phyloP scores from a whole-genome alignment of 805 yeast species.

The Yamadazyma endophytica region DNA sequence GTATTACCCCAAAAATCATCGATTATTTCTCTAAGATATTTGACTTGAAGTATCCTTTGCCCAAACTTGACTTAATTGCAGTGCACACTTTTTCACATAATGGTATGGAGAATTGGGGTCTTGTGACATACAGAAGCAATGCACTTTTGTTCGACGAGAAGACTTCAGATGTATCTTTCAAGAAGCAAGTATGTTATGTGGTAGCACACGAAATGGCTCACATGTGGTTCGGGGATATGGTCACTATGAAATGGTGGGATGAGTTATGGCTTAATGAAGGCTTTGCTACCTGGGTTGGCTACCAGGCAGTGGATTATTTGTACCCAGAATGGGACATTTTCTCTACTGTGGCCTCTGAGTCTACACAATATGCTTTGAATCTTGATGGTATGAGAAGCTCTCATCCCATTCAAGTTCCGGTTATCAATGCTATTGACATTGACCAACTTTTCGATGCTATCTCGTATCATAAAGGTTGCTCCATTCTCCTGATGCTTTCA shows the following conservation, averaged over 20 bases:
- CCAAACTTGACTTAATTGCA: conserved; percentile 76
- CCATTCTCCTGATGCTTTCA: conserved; percentile 73
- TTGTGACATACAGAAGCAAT: conserved; percentile 63
- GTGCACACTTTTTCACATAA: conserved; percentile 78
- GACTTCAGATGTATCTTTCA: conserved; percentile 46
- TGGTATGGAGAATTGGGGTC: conserved; percentile 92
- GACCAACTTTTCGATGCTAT: conserved; percentile 81
- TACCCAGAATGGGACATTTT: conserved; percentile 83
- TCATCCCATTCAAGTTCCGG: conserved; percentile 81
- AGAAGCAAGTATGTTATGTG: conserved; percentile 75
- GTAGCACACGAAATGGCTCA: conserved; percentile 86
- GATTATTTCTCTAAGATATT: conserved; percentile 47
- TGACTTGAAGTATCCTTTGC: conserved; percentile 63
- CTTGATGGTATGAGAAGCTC: conserved; percentile 59
- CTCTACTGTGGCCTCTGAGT: conserved; percentile 47
- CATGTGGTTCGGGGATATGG: conserved; percentile 89
- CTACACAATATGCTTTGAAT: conserved; percentile 48
- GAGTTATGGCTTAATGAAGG: conserved; percentile 88
- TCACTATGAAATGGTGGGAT: conserved; percentile 92
- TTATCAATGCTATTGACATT: conserved; percentile 72
- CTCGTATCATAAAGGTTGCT: conserved; percentile 78
- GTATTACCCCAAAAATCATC: conserved; percentile 45
- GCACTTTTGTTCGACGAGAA: conserved; percentile 42
- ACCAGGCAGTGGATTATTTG: conserved; percentile 61
- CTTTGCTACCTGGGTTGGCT: conserved; percentile 84